Percentiles rank a stretch among this genome's conserved stretches.
Evolutionary conservation across 108 stramenopile species (phyloP).

Genomic region (Schizochytrium sp.): DNA sequence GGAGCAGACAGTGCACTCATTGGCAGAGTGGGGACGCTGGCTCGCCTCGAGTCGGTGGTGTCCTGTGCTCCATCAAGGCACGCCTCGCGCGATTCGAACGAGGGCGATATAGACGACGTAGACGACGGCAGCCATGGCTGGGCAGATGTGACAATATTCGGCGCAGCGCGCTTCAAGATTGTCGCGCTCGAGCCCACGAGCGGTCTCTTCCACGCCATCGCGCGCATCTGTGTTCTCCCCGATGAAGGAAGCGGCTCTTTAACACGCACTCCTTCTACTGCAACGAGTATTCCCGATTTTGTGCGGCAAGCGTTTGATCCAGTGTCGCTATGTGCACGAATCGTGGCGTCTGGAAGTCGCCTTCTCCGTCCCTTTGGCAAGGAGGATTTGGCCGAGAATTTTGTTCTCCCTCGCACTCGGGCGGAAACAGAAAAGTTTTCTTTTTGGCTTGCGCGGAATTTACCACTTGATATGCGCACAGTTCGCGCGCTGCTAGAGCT

Average conservation of each 20-base stretch:
- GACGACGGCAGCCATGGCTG: neutral
- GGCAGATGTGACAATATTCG: neutral
- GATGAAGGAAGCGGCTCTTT: neutral
- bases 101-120: neutral
- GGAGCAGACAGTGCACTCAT: neutral
- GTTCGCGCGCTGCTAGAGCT: neutral
- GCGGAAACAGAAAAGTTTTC: neutral
- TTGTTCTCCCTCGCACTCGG: neutral
- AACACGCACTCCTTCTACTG: neutral
- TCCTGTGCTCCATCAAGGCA: neutral
- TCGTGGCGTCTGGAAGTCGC: neutral
- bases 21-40: neutral
- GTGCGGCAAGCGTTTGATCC: neutral
- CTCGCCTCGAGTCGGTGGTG: neutral
- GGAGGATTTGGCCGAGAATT: neutral
- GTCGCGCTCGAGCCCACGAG: neutral
- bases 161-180: neutral
- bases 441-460: neutral
- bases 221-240: neutral
- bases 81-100: neutral
- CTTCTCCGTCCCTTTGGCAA: neutral
- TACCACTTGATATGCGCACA: neutral
- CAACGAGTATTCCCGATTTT: neutral
- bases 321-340: neutral
- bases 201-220: neutral